Evolutionary conservation across 1,139 yeast genomes (phyloP).

Genomic region (Oligophagozyma castellii): DNA sequence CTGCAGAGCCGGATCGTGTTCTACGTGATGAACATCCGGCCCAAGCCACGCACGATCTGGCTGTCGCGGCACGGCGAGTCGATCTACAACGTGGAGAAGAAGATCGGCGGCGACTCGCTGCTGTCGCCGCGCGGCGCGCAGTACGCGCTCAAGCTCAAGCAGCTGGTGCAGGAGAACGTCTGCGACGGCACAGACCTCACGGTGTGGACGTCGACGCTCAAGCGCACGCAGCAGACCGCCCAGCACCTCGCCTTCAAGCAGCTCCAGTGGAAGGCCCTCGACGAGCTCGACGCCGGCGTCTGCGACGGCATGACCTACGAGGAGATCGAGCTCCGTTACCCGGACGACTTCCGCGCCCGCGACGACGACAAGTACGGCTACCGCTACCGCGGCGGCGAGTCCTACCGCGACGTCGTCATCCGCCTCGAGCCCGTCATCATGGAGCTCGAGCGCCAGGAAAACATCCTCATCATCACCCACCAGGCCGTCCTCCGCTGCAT

Average conservation of each 20-base stretch:
- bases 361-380: slow-evolving; percentile 94
- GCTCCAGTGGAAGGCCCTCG: slow-evolving; percentile 91
- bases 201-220: slow-evolving; percentile 92
- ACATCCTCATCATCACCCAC: slow-evolving; percentile 88
- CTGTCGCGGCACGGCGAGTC: slow-evolving; percentile 93
- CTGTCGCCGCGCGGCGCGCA: slow-evolving; percentile 75
- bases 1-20: slow-evolving; percentile 87
- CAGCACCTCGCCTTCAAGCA: slow-evolving; percentile 69
- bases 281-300: slow-evolving; percentile 94
- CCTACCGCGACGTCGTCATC: slow-evolving; percentile 88
- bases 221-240: slow-evolving; percentile 88
- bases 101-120: slow-evolving; percentile 91
- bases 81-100: slow-evolving; percentile 80
- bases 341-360: slow-evolving; percentile 90
- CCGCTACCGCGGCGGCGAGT: slow-evolving; percentile 93
- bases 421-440: slow-evolving; percentile 91
- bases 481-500: slow-evolving; percentile 95
- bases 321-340: slow-evolving; percentile 70
- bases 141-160: slow-evolving; percentile 76
- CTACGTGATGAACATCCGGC: slow-evolving; percentile 89
- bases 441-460: slow-evolving; percentile 96
- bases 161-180: slow-evolving; percentile 61
- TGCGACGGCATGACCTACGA: slow-evolving; percentile 92
- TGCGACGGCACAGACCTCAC: slow-evolving; percentile 56
- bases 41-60: slow-evolving; percentile 85